A percentile compares a stretch with the other conserved stretches of the same genome.
phyloP scores from a whole-genome alignment of 192 early-diverging fungal genomes.

The Gaertneriomyces sp. region DNA sequence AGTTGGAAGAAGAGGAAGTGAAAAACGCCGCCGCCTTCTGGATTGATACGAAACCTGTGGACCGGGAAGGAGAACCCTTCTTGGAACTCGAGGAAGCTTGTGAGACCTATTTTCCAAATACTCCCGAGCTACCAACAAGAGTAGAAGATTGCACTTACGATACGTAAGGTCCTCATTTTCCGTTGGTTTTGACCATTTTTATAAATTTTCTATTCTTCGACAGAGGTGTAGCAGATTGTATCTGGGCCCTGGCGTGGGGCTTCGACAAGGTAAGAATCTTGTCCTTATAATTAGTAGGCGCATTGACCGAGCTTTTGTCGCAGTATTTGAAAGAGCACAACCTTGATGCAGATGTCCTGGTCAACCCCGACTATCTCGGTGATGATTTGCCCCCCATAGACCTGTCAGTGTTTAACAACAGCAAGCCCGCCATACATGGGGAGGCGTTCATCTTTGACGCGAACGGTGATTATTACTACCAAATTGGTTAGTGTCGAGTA shows the following conservation, averaged over 20 bases:
- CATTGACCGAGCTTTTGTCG: background rate
- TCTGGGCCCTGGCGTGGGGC: constrained; percentile 9
- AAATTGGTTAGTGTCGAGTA: background rate
- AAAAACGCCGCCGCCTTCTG: background rate
- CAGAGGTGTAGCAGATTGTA: background rate
- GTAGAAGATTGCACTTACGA: background rate
- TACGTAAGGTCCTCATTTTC: background rate
- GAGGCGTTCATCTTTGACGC: background rate
- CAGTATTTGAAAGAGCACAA: background rate
- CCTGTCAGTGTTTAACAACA: background rate
- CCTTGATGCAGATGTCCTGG: background rate
- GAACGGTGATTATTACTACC: constrained; percentile 2
- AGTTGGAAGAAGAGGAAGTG: background rate
- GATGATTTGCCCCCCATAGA: background rate
- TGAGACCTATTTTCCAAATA: background rate
- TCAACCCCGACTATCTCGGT: background rate
- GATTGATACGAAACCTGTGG: background rate
- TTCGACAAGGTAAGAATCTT: constrained; percentile 7
- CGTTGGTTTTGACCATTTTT: background rate
- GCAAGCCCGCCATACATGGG: background rate
- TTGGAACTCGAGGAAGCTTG: background rate
- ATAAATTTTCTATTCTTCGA: background rate
- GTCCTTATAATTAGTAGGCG: background rate
- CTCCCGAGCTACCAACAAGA: background rate
- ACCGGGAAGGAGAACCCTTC: background rate